Conservation (phyloP, 2,329 filamentous ascomycete species). For the Colletotrichum lupini region DNA sequence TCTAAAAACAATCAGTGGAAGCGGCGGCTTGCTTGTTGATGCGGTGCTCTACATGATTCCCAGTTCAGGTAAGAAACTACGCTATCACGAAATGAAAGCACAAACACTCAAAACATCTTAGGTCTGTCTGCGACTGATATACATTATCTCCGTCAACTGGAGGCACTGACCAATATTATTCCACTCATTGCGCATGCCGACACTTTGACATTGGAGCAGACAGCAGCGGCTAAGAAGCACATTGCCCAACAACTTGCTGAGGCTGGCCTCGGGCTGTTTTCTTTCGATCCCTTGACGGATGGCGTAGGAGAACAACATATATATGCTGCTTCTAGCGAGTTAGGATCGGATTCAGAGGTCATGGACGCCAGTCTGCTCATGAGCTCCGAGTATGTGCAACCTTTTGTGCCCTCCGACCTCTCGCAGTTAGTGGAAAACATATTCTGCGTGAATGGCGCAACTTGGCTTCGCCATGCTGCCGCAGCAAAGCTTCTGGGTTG, state of each 20-base stretch:
- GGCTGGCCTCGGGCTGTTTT: conserved; percentile 72
- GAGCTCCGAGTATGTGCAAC: conserved; percentile 89
- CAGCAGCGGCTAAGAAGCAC: conserved; percentile 68
- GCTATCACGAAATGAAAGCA: conserved; percentile 49
- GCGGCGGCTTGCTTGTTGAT: conserved; percentile 86
- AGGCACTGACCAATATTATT: conserved; percentile 83
- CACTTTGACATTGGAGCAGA: conserved; percentile 67
- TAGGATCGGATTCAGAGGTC: conserved; percentile 77
- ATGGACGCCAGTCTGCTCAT: conserved; percentile 96
- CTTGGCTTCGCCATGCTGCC: conserved; percentile 84
- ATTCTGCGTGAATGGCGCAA: conserved; percentile 81
- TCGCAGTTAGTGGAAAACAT: conserved; percentile 74
- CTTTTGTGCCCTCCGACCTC: conserved; percentile 82
- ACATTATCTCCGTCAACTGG: conserved; percentile 76
- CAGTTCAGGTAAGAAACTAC: conserved; percentile 66
- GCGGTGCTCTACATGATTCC: conserved; percentile 85
- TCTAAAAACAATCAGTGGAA: conserved; percentile 80
- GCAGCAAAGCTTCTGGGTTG: conserved; percentile 85
- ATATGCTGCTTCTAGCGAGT: conserved; percentile 82
- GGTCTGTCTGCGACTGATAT: conserved; percentile 61
- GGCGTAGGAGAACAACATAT: conserved; percentile 53
- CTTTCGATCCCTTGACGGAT: conserved; percentile 63
- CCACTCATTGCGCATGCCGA: conserved; percentile 85
- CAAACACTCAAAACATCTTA: conserved; percentile 52
- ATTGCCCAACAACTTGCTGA: conserved; percentile 67